Evolutionary conservation across 2,329 filamentous ascomycete genomes (phyloP), one percentile per base, ranked within the genome.

Genomic region (Mycosphaerelloides madeirae): DNA sequence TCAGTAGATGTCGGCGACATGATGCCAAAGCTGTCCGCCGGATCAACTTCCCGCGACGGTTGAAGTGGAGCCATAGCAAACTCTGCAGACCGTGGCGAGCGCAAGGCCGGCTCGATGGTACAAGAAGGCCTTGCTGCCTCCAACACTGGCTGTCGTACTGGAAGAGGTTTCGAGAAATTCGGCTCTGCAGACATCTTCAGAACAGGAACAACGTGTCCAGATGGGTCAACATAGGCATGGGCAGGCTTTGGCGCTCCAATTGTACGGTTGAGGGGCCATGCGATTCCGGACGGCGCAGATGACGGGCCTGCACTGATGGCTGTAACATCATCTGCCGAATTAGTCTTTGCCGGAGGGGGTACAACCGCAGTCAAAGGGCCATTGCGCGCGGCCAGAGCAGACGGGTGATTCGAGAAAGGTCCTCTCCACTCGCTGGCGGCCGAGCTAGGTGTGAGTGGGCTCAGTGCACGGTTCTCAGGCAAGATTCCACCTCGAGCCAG

Each of bases 201-300:
- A 1, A 63, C 54, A 1, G 63, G 58, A 13, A 66, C 54, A 8
- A 63, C 49, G 33, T 64, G 61, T 1, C 63, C 63, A 34, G 62
- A 61, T 3, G 63, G 57, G 37, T 66, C 60, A 3, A 65, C 60
- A 40, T 61, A 64, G 65, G 69, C 78, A 73, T 83, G 13, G 71
- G 77, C 50, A 74, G 79, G 53, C 67, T 78, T 35, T 72, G 51
- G 48, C 4, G 57, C 48, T 32, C 50, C 57, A 37, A 55, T 41
- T 3, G 55, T 44, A 33, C 54, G 41, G 19, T 43, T 31, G 38
- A 70, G 71, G 7, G 71, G 69, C 79, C 80, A 84, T 1, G 77
- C 76, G 43, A 80, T 77, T 41, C 70, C 80, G 7, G 80, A 79
- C 1, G 83, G 83, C 2, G 83, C 82, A 2, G 82, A 85, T 0